Base-by-base conservation (phyloP, 1,284 basidiomycete species). In the Microbotryum intermedium region DNA sequence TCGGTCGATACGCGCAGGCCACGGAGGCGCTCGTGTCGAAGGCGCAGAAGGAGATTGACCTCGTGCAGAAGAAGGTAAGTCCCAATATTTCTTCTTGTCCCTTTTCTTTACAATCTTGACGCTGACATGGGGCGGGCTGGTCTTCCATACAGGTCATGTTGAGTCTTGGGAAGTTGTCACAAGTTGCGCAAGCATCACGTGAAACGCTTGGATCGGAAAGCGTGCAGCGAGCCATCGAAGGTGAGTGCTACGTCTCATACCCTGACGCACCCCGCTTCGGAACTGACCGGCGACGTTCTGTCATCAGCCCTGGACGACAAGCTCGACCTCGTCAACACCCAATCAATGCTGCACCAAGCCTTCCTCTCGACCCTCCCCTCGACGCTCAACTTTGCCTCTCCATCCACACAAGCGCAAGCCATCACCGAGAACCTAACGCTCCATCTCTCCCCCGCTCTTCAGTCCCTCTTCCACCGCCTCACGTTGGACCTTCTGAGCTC, bases 141-240 rank as follows among this genome's bases (percentile, higher is more conserved):
- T n/a, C n/a, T n/a, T n/a, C n/a, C n/a, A n/a, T n/a, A 44, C 71
- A 95, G 89, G 78, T 94, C 53, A 86, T 92, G 80, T 81, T 94
- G 57, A 93, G 90, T 70, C 83, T 98, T 30, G 87, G 87, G 48
- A 97, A 97, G 76, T 81, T 98, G 7, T 80, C 87, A 0, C 83
- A 88, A 60, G 79, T 97, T 9, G 87, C 88, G 8, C 82, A 87
- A 61, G 72, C 85, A 60, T 83, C 85, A 64, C 60, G 60, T 10
- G 53, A 63, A 46, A 48, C 67, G 10, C 68, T 74, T 21, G 59
- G 60, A 20, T 58, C 64, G 1, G 70, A 70, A 18, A 46, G 50
- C 1, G 64, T 66, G 0, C 74, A 76, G 56, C 68, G 71, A 51
- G 60, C 67, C 23, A 70, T 78, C 45, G 75, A 77, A 57, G 60